These are phyloP conservation scores for Magnaporthiopsis rhizophila DNA, from an alignment of 2,329 filamentous ascomycete species.

Conservation along the genomic window DNA sequence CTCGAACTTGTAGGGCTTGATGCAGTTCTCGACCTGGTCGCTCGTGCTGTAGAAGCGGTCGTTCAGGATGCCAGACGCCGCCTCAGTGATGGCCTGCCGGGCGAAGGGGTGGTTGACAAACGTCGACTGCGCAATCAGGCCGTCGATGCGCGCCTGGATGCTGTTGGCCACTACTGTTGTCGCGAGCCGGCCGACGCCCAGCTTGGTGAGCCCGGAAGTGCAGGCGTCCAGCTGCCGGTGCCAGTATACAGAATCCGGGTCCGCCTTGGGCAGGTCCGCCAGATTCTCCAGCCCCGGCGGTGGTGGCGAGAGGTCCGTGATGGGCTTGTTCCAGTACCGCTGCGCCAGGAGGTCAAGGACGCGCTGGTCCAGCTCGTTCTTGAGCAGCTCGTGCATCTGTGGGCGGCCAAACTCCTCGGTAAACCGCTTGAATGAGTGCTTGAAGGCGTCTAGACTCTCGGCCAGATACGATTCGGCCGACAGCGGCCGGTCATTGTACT, in stretches of 20 bases:
- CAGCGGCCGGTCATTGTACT: conserved; percentile 93
- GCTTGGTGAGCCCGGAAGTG: conserved; percentile 80
- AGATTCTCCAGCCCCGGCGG: conserved; percentile 64
- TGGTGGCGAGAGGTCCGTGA: conserved; percentile 67
- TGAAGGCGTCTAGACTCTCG: conserved; percentile 91
- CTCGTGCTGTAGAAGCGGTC: conserved; percentile 95
- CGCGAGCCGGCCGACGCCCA: conserved; percentile 86
- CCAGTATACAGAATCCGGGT: conserved; percentile 83
- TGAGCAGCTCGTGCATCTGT: conserved; percentile 83
- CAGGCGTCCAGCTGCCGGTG: conserved; percentile 89
- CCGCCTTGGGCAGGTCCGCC: conserved; percentile 72
- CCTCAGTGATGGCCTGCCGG: conserved; percentile 84
- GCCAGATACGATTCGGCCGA: conserved; percentile 95
- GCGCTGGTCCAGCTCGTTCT: conserved; percentile 87
- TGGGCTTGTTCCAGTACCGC: conserved; percentile 93
- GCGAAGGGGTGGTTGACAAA: conserved; percentile 90
- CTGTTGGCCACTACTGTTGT: conserved; percentile 84
- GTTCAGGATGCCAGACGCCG: conserved; percentile 80
- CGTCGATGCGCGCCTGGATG: conserved; percentile 78
- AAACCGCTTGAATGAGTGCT: conserved; percentile 95
- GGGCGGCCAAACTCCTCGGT: conserved; percentile 81
- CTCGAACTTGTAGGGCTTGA: conserved; percentile 98
- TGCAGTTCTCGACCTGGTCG: conserved; percentile 97
- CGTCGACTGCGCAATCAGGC: conserved; percentile 68
- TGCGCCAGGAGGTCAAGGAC: conserved; percentile 89